Conservation (phyloP, 225 moss, liverwort and hornwort species). For the Sphagnum contortum region DNA sequence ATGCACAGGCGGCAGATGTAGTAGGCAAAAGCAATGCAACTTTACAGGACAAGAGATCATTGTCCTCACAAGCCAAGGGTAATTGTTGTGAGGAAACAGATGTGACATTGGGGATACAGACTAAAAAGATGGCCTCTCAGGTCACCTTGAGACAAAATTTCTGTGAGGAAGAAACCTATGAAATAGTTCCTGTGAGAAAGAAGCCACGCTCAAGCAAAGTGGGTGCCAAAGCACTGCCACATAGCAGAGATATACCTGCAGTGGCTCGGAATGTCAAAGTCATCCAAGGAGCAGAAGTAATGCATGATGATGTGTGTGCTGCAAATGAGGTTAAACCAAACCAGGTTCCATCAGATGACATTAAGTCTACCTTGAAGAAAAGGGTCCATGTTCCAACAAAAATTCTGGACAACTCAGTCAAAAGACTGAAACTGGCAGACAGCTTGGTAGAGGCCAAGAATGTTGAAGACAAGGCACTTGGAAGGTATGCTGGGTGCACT, state of each 20-base stretch:
- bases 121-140: no score
- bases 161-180: conserved; percentile 12
- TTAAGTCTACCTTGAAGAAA: conserved; percentile 18
- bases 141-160: conserved; percentile 11
- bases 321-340: no score
- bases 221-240: conserved; percentile 5
- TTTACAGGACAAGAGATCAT: neutral
- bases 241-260: no score
- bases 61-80: no score
- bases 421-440: conserved; percentile 11
- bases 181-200: conserved; percentile 24
- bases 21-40: conserved; percentile 6
- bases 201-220: conserved; percentile 40
- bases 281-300: no score
- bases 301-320: no score
- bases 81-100: no score
- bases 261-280: no score
- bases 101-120: no score
- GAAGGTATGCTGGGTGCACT: conserved; percentile 17
- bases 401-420: conserved; percentile 14
- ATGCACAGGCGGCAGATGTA: conserved; percentile 8
- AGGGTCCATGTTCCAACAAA: conserved; percentile 30
- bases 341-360: no score
- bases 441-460: no score
- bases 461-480: conserved; percentile 11